A percentile compares a stretch with the other conserved stretches of the same genome.
phyloP scores from a whole-genome alignment of 1,284 basidiomycete species.

The Malassezia nana region DNA sequence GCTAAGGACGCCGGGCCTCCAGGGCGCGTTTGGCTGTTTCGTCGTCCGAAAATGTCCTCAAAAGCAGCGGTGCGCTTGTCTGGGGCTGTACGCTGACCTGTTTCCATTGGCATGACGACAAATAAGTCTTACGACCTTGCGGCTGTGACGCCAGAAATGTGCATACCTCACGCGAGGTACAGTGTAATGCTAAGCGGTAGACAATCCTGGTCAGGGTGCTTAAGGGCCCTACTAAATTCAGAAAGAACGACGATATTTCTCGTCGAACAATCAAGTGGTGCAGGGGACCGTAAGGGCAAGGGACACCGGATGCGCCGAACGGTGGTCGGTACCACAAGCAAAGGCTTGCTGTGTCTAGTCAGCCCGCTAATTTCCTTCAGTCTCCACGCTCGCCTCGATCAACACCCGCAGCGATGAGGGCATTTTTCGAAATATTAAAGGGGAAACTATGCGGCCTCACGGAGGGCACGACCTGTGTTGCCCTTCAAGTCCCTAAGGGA shows the following conservation, averaged over 20 bases:
- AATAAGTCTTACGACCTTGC: neutral
- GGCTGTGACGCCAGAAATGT: neutral
- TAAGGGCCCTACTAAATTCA: neutral
- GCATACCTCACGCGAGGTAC: neutral
- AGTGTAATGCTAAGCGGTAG: neutral
- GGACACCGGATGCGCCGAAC: neutral
- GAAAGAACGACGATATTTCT: neutral
- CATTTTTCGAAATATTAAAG: neutral
- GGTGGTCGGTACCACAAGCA: neutral
- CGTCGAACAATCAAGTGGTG: neutral
- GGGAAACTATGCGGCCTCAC: neutral
- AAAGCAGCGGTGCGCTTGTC: conserved; percentile 18
- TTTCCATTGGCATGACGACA: neutral
- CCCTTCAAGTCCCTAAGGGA: too few relatives aligned
- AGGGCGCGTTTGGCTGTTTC: neutral
- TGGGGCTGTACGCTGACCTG: neutral
- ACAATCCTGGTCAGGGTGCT: neutral
- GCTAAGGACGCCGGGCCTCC: neutral
- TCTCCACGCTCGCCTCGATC: neutral
- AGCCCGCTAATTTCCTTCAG: neutral
- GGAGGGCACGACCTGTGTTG: too few relatives aligned
- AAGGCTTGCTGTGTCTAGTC: neutral
- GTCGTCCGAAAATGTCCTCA: conserved; percentile 11
- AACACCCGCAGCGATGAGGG: neutral
- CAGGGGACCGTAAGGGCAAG: neutral